Conservation (phyloP, 2,329 filamentous ascomycete species). For the Colletotrichum euphorbiae region DNA sequence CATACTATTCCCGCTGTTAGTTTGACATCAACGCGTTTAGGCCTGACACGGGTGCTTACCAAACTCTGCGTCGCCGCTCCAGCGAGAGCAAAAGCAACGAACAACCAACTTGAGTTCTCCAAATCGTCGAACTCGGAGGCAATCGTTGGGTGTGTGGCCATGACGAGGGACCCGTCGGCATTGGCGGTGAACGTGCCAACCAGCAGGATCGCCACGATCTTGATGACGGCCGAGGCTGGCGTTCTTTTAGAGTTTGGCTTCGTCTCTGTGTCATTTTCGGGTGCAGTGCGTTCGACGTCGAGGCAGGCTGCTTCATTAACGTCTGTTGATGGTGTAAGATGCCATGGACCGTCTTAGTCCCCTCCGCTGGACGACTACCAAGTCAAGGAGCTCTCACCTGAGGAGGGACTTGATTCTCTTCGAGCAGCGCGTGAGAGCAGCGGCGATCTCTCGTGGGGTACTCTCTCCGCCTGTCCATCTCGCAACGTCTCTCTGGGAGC, state of each 20-base stretch:
- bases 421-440: conserved; percentile 18
- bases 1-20: conserved; percentile 52
- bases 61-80: conserved; percentile 51
- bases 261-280: background rate
- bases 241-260: background rate
- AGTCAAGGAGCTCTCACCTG: conserved; percentile 35
- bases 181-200: conserved; percentile 71
- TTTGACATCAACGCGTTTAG: background rate
- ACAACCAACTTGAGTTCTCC: conserved; percentile 64
- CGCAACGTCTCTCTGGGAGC: conserved; percentile 11
- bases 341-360: conserved; percentile 37
- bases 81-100: conserved; percentile 48
- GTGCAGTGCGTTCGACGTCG: conserved; percentile 31
- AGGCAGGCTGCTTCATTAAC: conserved; percentile 7
- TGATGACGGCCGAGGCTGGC: conserved; percentile 35
- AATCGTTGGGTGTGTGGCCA: conserved; percentile 73
- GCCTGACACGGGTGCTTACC: conserved; percentile 48
- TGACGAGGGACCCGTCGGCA: conserved; percentile 71
- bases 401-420: conserved; percentile 33
- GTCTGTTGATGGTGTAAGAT: conserved; percentile 30
- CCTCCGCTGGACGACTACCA: conserved; percentile 31
- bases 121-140: conserved; percentile 70
- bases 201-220: conserved; percentile 43
- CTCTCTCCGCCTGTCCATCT: background rate
- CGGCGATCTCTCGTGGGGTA: conserved; percentile 26